Base-by-base conservation (phyloP, 179 eudicot genomes). In the Camellia oleifera region DNA sequence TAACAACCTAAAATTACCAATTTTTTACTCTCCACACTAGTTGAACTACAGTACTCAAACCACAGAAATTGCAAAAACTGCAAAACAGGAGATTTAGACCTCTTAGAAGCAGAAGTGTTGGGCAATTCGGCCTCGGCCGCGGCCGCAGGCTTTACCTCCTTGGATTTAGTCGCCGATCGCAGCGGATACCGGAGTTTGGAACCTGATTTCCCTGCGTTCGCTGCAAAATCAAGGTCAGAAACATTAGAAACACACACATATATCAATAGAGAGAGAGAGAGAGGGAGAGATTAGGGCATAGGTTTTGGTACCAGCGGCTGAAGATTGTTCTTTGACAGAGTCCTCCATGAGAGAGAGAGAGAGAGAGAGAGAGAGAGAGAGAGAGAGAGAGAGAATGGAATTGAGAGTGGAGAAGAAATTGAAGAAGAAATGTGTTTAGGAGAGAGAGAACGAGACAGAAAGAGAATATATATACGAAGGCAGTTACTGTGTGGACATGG, bases 151-250 rank as follows among this genome's bases (percentile, higher is more conserved):
- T 87, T 89, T 70, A 72, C 86, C 69, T 89, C 88, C 84, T 85
- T 91, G 46, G 56, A 26, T 50, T 88, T 90, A 0, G 90, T 54
- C 0, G 89, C 88, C 0, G 98, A 94, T 80, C 97, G 88, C 13
- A 94, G 86, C 72, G 98, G 98, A 82, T 94, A 94, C 66, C 94
- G 82, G 15, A 92, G 92, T 74, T 84, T 89, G 3, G 93, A 83
- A 13, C 84, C 74, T 70, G 85, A 80, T 81, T 56, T 79, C 58
- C 75, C 90, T 48, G 60, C 44, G 9, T 17, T 77, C 23, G 57
- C 88, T 83, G 70, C 78, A 79, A 77, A 76, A n/a, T 56, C 50
- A 48, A 18, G 52, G 64, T 15, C 9, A 52, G 44, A 9, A 40
- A 20, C 23, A 1, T 14, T 4, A 48, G 52, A 48, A 48, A 64